Evolutionary conservation across 2,329 filamentous ascomycete genomes (phyloP).

Genomic region (Myriosclerotinia duriaeana): DNA sequence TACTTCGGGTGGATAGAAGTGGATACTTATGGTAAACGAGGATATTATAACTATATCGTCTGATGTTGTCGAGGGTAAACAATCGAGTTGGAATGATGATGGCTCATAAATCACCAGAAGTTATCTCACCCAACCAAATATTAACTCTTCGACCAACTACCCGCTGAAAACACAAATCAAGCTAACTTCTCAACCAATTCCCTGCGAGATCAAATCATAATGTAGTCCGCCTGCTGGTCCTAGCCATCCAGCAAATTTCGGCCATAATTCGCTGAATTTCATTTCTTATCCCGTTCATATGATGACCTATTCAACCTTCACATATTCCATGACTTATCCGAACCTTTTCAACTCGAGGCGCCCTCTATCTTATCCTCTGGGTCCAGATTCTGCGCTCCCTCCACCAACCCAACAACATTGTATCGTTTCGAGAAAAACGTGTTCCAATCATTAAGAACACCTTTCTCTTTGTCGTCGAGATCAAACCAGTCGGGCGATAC

Average conservation of each 20-base stretch:
- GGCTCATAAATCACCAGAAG: not conserved
- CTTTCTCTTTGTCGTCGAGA: slow-evolving; percentile 80
- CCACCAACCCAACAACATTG: slow-evolving; percentile 69
- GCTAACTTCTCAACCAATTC: not conserved
- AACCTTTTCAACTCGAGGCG: not conserved
- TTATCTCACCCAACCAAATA: not conserved
- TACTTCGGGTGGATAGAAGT: not conserved
- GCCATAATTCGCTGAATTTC: slow-evolving; percentile 6
- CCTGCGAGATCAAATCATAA: not conserved
- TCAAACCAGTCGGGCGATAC: slow-evolving; percentile 80
- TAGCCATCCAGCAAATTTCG: not conserved
- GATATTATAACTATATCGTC: not conserved
- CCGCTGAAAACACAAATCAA: not conserved
- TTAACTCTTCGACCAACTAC: not conserved
- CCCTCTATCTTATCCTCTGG: slow-evolving; percentile 15
- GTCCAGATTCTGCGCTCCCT: slow-evolving; percentile 20
- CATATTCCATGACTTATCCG: not conserved
- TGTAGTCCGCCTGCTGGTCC: not conserved
- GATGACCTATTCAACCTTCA: not conserved
- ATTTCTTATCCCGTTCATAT: not conserved
- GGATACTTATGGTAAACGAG: not conserved
- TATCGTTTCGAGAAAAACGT: slow-evolving; percentile 97
- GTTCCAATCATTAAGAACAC: slow-evolving; percentile 84
- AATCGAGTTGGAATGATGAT: not conserved
- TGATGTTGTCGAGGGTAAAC: not conserved